Evolutionary conservation across 345 rosid genomes (phyloP).

Genomic region (Cardamine chenopodiifolia): DNA sequence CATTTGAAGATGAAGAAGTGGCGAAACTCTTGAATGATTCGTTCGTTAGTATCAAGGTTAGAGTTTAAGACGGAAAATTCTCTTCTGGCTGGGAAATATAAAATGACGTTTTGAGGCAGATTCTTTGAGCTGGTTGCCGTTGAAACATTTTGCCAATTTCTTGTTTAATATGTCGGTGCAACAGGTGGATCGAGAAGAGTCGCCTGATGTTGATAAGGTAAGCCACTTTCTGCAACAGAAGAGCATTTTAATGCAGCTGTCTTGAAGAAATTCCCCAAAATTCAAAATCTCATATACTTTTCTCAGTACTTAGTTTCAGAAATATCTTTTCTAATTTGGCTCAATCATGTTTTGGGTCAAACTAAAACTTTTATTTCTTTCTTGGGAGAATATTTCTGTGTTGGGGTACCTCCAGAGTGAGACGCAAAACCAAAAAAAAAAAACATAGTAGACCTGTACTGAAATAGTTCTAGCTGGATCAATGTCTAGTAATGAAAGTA

Average conservation of each 20-base stretch:
- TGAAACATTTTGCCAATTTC: slow-evolving; percentile 3
- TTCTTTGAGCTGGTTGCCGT: slow-evolving; percentile 11
- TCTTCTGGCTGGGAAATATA: neutral
- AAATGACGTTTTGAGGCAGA: neutral
- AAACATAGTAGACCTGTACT: neutral
- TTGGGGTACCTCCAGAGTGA: neutral
- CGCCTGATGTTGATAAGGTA: slow-evolving; percentile 98
- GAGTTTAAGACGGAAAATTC: neutral
- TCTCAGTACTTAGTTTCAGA: neutral
- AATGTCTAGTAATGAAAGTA: neutral
- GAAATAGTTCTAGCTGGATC: neutral
- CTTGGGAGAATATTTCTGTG: neutral
- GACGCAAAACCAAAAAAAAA: neutral
- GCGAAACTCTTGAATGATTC: slow-evolving; percentile 78
- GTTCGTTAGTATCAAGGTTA: slow-evolving; percentile 89
- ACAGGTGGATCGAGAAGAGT: slow-evolving; percentile 95
- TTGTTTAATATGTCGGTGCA: slow-evolving; percentile 35
- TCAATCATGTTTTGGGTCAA: neutral
- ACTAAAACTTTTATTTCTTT: neutral
- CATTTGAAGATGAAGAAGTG: slow-evolving; percentile 75
- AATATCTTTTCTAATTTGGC: neutral
- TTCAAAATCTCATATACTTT: neutral
- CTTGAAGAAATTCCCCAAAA: neutral
- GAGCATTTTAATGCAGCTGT: neutral
- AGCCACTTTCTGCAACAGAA: neutral